Percentiles rank a stretch among this genome's conserved stretches.
Evolutionary conservation across 1,284 basidiomycete species (phyloP).

Genomic region (Rhodotorula sp.): DNA sequence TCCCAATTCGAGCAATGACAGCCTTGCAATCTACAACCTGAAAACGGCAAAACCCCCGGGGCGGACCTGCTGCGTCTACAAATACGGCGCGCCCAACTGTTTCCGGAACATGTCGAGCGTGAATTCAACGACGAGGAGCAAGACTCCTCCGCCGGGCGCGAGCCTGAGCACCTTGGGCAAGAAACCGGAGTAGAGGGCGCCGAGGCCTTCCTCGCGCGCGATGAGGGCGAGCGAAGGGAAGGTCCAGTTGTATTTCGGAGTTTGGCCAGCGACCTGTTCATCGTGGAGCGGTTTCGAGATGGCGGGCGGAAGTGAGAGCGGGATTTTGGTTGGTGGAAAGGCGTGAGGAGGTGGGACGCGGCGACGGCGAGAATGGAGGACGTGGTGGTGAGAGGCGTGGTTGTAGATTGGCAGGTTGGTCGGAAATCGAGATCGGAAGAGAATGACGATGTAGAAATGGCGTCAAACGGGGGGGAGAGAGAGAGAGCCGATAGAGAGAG

Average conservation of each 20-base stretch:
- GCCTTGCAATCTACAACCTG: not conserved
- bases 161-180: constrained; percentile 79
- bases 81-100: constrained; percentile 51
- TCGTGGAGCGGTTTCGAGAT: not conserved
- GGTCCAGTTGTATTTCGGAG: constrained; percentile 89
- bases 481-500: not conserved
- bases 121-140: constrained; percentile 86
- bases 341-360: too few relatives aligned
- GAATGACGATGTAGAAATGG: too few relatives aligned
- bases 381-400: too few relatives aligned
- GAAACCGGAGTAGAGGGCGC: constrained; percentile 93
- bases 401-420: too few relatives aligned
- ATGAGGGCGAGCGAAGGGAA: constrained; percentile 71
- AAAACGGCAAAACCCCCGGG: not conserved
- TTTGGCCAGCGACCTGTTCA: constrained; percentile 60
- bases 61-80: constrained; percentile 18
- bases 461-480: not conserved
- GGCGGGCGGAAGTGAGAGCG: constrained; percentile 3
- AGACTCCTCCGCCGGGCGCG: constrained; percentile 90
- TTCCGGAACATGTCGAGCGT: constrained; percentile 71
- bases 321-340: too few relatives aligned
- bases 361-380: too few relatives aligned
- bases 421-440: too few relatives aligned
- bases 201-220: constrained; percentile 82
- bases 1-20: too few relatives aligned